Base-by-base conservation (phyloP, 2,329 filamentous ascomycete genomes). In the Stagonosporopsis chrysanthemi region DNA sequence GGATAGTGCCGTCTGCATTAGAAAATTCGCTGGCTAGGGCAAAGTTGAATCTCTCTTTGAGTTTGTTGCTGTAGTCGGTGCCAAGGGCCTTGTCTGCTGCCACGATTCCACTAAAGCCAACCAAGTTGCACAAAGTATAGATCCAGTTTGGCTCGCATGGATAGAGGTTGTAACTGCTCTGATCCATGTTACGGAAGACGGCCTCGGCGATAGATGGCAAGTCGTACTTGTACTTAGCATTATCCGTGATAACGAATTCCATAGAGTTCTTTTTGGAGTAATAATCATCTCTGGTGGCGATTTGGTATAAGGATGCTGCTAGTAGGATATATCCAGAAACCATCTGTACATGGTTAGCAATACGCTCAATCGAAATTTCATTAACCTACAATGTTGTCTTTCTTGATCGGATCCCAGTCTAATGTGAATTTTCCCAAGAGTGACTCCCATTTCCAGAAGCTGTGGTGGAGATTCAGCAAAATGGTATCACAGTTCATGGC, bases 81-180 rank as follows among this genome's bases (percentile, higher is more conserved):
- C 56, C 60, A n/a, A 65, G 40, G 6, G 60, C 35, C 14, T 55
- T 54, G 49, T 61, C 60, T 9, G 49, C 45, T 6, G 58, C 40
- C 33, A 61, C 38, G 15, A 61, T 48, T 12, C 63, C 63, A 29
- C 45, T 52, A n/a, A 60, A 56, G 6, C 57, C 57, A n/a, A 60
- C 44, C n/a, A 60, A 22, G 38, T 64, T 66, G 53, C 62, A 64
- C 22, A 64, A 35, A 14, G 61, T 62, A 29, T 66, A 63, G 12
- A 62, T 54, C 62, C 64, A 65, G 36, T 65, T 65, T n/a, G 64
- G 64, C 48, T 65, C 64, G 38, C 64, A 65, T 8, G 65, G 63
- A 52, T 56, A 66, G 6, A 67, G 47, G 24, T 48, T 56, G 35
- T 56, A 67, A 6, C 50, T 24, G 17, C 52, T 56, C 22, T 52